These are phyloP conservation scores for Paraconiothyrium brasiliense DNA, from an alignment of 2,329 filamentous ascomycete genomes.

Conservation along the genomic window DNA sequence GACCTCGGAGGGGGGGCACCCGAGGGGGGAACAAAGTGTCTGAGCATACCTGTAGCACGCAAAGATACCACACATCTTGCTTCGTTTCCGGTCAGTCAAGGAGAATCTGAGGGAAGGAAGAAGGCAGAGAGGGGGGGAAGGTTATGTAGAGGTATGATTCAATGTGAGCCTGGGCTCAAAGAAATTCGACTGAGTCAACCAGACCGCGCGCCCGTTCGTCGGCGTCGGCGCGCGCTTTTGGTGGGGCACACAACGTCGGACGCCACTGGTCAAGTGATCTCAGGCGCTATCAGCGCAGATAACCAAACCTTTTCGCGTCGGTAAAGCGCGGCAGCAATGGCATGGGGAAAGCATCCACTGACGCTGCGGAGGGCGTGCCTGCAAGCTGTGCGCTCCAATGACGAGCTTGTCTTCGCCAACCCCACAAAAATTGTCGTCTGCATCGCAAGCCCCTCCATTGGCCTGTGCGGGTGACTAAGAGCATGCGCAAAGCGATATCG, in stretches of 20 bases:
- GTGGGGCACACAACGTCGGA: background rate
- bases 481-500: conserved; percentile 11
- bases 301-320: conserved; percentile 3
- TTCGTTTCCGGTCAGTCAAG: conserved; percentile 18
- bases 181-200: conserved; percentile 28
- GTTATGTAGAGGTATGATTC: conserved; percentile 31
- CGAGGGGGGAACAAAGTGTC: conserved; percentile 28
- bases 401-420: background rate
- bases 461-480: conserved; percentile 11
- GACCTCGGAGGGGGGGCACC: conserved; percentile 24
- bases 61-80: conserved; percentile 95
- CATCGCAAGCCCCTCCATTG: conserved; percentile 4
- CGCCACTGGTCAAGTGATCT: conserved; percentile 9
- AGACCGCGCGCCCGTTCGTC: conserved; percentile 16
- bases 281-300: conserved; percentile 10
- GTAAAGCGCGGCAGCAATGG: conserved; percentile 8
- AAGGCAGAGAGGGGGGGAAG: conserved; percentile 13
- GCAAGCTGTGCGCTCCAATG: conserved; percentile 9
- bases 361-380: conserved; percentile 2
- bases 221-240: conserved; percentile 11
- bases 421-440: conserved; percentile 1
- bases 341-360: conserved; percentile 3
- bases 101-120: conserved; percentile 12
- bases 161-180: conserved; percentile 20
- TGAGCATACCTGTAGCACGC: conserved; percentile 80